Conservation (phyloP, 441 rosid genomes). For the Arabidopsis lyrata region DNA sequence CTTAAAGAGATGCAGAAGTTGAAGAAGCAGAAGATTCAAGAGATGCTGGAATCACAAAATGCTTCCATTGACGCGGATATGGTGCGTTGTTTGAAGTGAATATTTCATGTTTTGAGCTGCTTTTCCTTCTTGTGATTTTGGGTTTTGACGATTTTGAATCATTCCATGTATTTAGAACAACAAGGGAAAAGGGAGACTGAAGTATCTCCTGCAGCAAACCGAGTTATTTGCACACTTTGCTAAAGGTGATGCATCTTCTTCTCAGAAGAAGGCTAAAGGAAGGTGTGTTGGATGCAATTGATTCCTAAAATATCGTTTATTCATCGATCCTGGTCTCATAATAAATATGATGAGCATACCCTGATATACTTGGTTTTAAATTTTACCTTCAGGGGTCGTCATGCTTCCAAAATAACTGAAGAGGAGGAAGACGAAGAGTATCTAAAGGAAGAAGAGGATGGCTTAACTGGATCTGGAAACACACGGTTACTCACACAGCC, state of each 20-base stretch:
- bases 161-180: slow-evolving; percentile 66
- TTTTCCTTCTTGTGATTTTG: background rate
- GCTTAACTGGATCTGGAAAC: slow-evolving; percentile 77
- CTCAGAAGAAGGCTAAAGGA: slow-evolving; percentile 85
- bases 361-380: slow-evolving; percentile 9
- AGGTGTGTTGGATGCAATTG: slow-evolving; percentile 53
- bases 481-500: slow-evolving; percentile 93
- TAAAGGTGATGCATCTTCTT: slow-evolving; percentile 76
- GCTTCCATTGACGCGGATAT: slow-evolving; percentile 96
- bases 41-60: slow-evolving; percentile 87
- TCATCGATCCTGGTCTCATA: slow-evolving; percentile 3
- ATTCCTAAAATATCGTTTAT: background rate
- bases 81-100: slow-evolving; percentile 51
- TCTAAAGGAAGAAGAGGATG: slow-evolving; percentile 94
- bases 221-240: slow-evolving; percentile 99
- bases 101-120: slow-evolving; percentile 1
- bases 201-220: slow-evolving; percentile 94
- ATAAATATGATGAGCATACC: slow-evolving; percentile 3
- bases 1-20: slow-evolving; percentile 86
- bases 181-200: slow-evolving; percentile 86
- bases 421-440: slow-evolving; percentile 99
- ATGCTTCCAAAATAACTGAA: slow-evolving; percentile 93
- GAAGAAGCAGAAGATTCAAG: slow-evolving; percentile 95
- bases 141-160: slow-evolving; percentile 6
- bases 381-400: slow-evolving; percentile 72